phyloP scores from a whole-genome alignment of 371 early-diverging fungal genomes.

The Mortierella sp. region DNA sequence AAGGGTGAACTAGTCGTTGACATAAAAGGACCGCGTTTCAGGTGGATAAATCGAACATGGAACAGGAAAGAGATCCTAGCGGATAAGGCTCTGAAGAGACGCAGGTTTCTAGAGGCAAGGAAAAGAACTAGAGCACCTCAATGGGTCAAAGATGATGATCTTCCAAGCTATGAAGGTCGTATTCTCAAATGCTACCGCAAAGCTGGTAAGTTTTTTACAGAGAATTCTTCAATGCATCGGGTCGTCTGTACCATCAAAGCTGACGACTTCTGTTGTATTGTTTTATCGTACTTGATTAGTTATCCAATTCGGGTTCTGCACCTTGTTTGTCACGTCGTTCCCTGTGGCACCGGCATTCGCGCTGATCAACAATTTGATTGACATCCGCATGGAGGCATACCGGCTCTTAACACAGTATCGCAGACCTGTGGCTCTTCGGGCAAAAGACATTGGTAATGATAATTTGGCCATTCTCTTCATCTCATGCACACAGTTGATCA shows the following conservation, averaged over 20 bases:
- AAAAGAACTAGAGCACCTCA: constrained; percentile 51
- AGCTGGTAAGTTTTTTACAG: constrained; percentile 20
- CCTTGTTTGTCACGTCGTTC: constrained; percentile 67
- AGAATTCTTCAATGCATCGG: no score
- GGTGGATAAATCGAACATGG: constrained; percentile 41
- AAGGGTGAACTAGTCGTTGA: not conserved
- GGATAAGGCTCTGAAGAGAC: constrained; percentile 31
- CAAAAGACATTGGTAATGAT: no score
- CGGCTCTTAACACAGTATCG: constrained; percentile 43
- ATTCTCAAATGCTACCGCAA: constrained; percentile 43
- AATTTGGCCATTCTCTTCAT: no score
- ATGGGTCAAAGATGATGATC: constrained; percentile 58
- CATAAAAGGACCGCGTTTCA: constrained; percentile 6
- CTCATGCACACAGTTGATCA: no score
- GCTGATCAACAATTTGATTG: constrained; percentile 63
- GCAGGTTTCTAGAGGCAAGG: constrained; percentile 16
- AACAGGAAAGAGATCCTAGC: constrained; percentile 38
- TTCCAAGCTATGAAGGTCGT: constrained; percentile 42
- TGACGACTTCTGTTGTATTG: not conserved
- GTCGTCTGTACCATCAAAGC: not conserved
- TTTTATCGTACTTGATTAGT: constrained; percentile 19
- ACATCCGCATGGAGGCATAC: constrained; percentile 61
- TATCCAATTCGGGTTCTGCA: constrained; percentile 72
- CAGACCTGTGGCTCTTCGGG: no score
- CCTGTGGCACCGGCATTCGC: constrained; percentile 73